Conservation (phyloP, 139 green algal species). For the Haematococcus lacustris region DNA sequence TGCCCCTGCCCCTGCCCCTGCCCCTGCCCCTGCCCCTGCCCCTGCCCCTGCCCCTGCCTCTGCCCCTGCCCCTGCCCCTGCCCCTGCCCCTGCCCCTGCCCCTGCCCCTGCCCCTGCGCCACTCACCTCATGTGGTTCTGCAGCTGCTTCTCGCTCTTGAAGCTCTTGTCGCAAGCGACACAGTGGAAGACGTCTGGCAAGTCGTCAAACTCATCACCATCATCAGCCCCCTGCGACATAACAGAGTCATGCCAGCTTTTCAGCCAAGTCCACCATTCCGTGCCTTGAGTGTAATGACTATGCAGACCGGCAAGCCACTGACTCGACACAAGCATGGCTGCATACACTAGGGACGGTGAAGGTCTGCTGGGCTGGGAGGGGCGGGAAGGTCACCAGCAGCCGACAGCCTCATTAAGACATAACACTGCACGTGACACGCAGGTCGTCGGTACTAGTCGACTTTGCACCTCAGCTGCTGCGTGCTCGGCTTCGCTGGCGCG, state of each 20-base stretch:
- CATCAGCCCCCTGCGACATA: neutral
- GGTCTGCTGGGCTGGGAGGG: neutral
- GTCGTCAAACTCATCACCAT: too few species aligned
- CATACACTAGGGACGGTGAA: neutral
- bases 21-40: too few species aligned
- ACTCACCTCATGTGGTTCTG: constrained; percentile 79
- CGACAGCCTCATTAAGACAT: neutral
- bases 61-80: too few species aligned
- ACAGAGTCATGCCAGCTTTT: too few species aligned
- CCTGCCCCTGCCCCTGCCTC: too few species aligned
- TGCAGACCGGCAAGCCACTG: neutral
- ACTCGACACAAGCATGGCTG: neutral
- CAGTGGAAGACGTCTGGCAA: constrained; percentile 62
- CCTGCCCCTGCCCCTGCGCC: too few species aligned
- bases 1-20: too few species aligned
- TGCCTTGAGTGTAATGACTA: too few species aligned
- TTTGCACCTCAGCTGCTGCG: neutral
- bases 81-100: too few species aligned
- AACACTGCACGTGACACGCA: too few species aligned
- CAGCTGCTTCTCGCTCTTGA: constrained; percentile 73
- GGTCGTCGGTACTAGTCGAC: too few species aligned
- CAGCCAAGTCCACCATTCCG: too few species aligned
- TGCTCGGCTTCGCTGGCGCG: constrained; percentile 19
- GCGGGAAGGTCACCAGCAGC: neutral
- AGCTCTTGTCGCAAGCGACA: constrained; percentile 84